Evolutionary conservation across 2,329 filamentous ascomycete species (phyloP).

Genomic region (Botrytis paeoniae): DNA sequence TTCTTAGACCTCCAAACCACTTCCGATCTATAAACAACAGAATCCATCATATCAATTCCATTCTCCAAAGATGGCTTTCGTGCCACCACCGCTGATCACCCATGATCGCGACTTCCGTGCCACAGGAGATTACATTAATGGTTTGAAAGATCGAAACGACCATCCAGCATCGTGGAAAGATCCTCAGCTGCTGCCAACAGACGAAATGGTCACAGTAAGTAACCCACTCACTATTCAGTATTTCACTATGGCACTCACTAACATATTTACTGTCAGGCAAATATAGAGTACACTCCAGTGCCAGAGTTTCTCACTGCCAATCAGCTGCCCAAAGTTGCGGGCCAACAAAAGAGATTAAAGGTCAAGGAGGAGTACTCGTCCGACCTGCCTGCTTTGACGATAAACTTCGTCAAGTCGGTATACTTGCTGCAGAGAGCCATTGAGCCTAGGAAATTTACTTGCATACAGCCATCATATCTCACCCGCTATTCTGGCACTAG

Average conservation of each 20-base stretch:
- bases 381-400: neutral
- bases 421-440: neutral
- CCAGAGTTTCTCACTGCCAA: accelerated
- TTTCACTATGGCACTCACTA: neutral
- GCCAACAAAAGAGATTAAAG: neutral
- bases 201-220: too few species aligned
- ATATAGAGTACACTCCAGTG: accelerated
- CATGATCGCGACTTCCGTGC: neutral
- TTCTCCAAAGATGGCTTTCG: neutral
- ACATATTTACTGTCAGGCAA: neutral
- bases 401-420: neutral
- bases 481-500: neutral
- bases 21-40: neutral
- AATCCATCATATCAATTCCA: too few species aligned
- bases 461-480: neutral
- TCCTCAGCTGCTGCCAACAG: neutral
- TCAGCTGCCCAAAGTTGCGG: neutral
- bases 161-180: neutral
- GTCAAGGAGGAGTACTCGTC: neutral
- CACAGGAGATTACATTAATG: neutral
- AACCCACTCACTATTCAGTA: neutral
- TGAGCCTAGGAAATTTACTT: accelerated
- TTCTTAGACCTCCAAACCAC: accelerated
- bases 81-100: neutral
- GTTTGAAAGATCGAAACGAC: neutral